Evolutionary conservation across 1,284 basidiomycete species (phyloP).

Genomic region (Puccinia novopanici): DNA sequence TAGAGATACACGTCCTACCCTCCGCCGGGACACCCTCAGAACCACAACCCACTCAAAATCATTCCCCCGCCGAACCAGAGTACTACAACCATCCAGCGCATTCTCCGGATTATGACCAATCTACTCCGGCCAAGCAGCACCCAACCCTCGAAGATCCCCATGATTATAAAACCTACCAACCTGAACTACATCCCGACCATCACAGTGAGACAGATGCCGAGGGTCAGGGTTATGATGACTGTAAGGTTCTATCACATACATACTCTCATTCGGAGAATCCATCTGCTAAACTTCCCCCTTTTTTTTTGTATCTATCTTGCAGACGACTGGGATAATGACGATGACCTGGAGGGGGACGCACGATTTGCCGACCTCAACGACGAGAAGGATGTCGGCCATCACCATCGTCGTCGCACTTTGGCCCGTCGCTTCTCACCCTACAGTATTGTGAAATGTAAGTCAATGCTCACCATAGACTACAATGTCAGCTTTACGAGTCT

Average conservation of each 20-base stretch:
- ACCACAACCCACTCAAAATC: neutral
- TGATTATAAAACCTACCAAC: slow-evolving; percentile 8
- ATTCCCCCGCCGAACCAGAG: neutral
- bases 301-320: neutral
- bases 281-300: neutral
- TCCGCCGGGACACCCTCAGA: neutral
- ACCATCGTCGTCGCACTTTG: slow-evolving; percentile 33
- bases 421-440: slow-evolving; percentile 48
- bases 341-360: slow-evolving; percentile 45
- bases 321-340: slow-evolving; percentile 51
- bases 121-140: neutral
- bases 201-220: slow-evolving; percentile 36
- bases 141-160: neutral
- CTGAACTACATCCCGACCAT: slow-evolving; percentile 5
- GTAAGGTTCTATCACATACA: neutral
- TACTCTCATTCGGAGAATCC: neutral
- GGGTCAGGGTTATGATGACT: slow-evolving; percentile 46
- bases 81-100: neutral
- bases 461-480: neutral
- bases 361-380: slow-evolving; percentile 42
- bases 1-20: slow-evolving; percentile 28
- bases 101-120: neutral
- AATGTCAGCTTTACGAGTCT: too few species aligned
- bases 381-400: slow-evolving; percentile 5
- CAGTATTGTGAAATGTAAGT: slow-evolving; percentile 44